Evolutionary conservation across 345 rosid species (phyloP), one percentile per base, ranked within the genome.

Genomic region (Kernera saxatilis): DNA sequence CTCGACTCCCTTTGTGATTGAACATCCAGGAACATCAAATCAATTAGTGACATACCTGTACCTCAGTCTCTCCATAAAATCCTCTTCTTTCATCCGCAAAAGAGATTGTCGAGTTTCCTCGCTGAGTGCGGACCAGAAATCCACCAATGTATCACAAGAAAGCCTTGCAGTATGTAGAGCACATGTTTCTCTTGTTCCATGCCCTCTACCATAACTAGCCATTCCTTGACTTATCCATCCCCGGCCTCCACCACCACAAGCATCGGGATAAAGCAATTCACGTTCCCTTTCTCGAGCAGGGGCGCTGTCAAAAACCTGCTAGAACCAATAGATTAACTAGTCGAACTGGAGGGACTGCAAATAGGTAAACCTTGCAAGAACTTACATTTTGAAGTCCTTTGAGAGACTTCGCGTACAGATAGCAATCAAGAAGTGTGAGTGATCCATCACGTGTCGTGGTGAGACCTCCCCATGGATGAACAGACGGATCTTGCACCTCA

Each of bases 141-240:
- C 96, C 69, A 95, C 97, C 79, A 95, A 79, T 56, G 98, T 92
- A 55, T 90, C 97, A 50, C 98, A 95, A 59, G 98, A 90, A 75
- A 95, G 98, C 78, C 93, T 87, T 66, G 99, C 92, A 46, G 99
- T 92, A 82, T 92, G 99, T 65, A 95, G 69, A 21, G 98, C 96
- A 76, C 99, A 95, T 3, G 98, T 86, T 81, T 95, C 99, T 70
- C 99, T 88, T 55, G 86, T 89, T 65, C 97, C 98, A 86, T 88
- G 96, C 27, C 93, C 93, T 80, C 93, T 86, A 45, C 99, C 97
- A 82, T 87, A 95, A 76, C 85, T 76, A 44, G 82, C 75, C 45
- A 86, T 82, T 61, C 93, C 93, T 84, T 92, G 99, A 84, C 98
- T 92, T 70, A 93, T 89, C 98, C 98, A 93, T 55, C 94, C 98